Evolutionary conservation across 768 basidiomycete species (phyloP).

Genomic region (Russula foetens): DNA sequence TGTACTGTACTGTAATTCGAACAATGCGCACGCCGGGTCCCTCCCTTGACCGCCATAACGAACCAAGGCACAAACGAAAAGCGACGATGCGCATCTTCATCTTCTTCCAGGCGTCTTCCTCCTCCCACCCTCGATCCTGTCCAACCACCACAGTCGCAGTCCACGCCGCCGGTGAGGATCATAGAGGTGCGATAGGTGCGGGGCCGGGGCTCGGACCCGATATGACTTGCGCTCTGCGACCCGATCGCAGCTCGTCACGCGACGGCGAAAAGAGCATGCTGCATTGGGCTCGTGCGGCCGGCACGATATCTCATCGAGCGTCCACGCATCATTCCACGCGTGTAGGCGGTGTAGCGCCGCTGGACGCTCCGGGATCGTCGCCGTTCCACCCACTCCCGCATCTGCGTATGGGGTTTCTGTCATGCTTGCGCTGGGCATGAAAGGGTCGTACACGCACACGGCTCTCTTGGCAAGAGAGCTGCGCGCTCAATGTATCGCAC

Average conservation of each 20-base stretch:
- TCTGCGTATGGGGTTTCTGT: too few species aligned
- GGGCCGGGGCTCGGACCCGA: too few species aligned
- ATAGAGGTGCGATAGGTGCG: too few species aligned
- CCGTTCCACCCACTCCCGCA: too few species aligned
- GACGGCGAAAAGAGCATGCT: background rate
- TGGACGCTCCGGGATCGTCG: background rate
- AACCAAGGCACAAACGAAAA: background rate
- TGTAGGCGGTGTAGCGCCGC: background rate
- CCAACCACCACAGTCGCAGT: too few species aligned
- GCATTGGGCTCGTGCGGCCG: background rate
- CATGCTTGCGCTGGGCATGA: background rate
- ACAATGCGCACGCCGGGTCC: background rate
- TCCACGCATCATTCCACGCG: background rate
- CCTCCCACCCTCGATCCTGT: too few species aligned
- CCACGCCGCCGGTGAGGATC: too few species aligned
- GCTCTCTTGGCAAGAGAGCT: too few species aligned
- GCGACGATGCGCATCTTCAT: background rate
- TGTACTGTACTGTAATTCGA: too few species aligned
- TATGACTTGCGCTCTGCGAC: background rate
- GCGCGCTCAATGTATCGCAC: background rate
- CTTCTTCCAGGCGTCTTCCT: too few species aligned
- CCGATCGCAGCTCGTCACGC: background rate
- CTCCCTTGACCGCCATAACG: background rate
- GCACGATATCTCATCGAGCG: background rate
- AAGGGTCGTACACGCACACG: background rate